Evolutionary conservation across 2,329 filamentous ascomycete species (phyloP), one percentile per base, ranked within the genome.

Genomic region (Elsinoe fawcettii): DNA sequence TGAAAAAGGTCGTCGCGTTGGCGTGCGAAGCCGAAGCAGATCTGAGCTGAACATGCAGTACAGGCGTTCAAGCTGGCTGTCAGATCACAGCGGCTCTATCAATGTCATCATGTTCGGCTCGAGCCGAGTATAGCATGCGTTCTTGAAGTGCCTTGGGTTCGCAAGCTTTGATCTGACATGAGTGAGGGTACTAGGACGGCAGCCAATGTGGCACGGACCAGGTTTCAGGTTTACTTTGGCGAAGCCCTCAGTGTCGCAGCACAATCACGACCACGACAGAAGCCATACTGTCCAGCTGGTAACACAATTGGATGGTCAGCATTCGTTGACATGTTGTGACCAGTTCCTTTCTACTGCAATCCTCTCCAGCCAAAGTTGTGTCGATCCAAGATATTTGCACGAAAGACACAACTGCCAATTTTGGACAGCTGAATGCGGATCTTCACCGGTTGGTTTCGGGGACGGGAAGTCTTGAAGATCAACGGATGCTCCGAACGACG

Each of bases 401-500:
- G 9, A 20, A 14, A 32, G 16, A 51, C 16, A 34, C 23, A 51
- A 51, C 46, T 32, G 46, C 46, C 30, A 32, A 16, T 16, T 32
- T 14, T 34, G 46, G 46, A 51, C 41, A 51, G 46, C 46, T 51
- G 14, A 20, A 51, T 51, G 46, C 46, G 25, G 46, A 51, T 51
- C 30, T 51, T 34, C 25, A 51, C 30, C 46, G 46, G 27, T 34
- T 32, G 25, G 25, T 51, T 51, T 51, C 46, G 41, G 41, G 9
- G 20, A n/a, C 18, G 30, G 49, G 8, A 36, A 36, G 32, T 20
- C 18, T 23, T 39, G 30, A 36, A 39, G 49, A 39, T 53, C 34
- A 25, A 37, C 49, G 32, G 49, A 36, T 53, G 49, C 49, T 27
- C 49, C 49, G 49, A 53, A 36, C 49, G 49, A 53, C 49, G 49